Evolutionary conservation across 305 asterid species (phyloP).

Genomic region (Fraxinus dipetala): DNA sequence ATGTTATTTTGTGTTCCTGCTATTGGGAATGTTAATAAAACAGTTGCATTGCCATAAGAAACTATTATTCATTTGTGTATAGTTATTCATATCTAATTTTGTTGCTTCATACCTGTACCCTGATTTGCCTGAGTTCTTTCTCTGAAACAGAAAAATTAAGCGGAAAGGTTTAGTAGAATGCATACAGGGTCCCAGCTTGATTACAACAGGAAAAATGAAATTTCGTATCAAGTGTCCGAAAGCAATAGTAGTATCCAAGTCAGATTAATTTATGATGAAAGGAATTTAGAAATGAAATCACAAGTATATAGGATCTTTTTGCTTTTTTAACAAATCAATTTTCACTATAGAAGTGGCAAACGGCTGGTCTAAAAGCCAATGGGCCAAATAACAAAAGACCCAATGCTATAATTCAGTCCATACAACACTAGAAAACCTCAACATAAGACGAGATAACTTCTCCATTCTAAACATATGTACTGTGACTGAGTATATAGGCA

Average conservation of each 20-base stretch:
- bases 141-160: constrained; percentile 31
- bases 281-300: not conserved
- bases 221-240: not conserved
- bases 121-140: constrained; percentile 41
- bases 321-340: too few species aligned
- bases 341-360: not conserved
- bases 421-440: not conserved
- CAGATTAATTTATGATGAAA: not conserved
- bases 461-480: not conserved
- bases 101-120: constrained; percentile 32
- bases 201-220: too few species aligned
- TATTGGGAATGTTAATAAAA: constrained; percentile 1
- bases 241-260: not conserved
- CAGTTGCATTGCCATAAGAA: constrained; percentile 10
- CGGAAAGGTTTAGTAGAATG: constrained; percentile 10
- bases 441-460: not conserved
- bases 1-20: constrained; percentile 42
- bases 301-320: too few species aligned
- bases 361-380: not conserved
- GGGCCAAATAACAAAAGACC: not conserved
- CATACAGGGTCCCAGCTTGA: not conserved
- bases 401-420: not conserved
- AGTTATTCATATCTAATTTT: not conserved
- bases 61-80: not conserved
- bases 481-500: not conserved